Percentiles rank a stretch among this genome's conserved stretches.
phyloP scores from a whole-genome alignment of 805 yeast genomes.

The Candida pseudofarinosa region DNA sequence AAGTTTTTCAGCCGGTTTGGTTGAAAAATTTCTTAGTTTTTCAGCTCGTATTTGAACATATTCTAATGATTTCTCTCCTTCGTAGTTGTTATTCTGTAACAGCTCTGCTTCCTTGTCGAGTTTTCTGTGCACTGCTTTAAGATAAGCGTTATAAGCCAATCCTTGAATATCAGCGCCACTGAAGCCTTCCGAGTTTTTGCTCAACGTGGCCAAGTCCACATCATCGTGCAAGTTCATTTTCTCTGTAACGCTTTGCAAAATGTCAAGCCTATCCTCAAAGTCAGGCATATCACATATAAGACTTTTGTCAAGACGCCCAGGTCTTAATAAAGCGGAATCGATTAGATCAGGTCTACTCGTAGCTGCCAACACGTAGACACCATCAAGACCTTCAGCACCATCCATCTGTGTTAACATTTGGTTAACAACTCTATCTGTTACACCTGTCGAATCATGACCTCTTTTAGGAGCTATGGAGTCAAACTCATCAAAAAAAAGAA shows the following conservation, averaged over 20 bases:
- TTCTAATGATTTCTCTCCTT: slow-evolving; percentile 23
- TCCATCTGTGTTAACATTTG: slow-evolving; percentile 98
- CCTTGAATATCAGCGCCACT: slow-evolving; percentile 97
- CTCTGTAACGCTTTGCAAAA: slow-evolving; percentile 52
- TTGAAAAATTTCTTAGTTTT: slow-evolving; percentile 20
- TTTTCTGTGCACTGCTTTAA: slow-evolving; percentile 75
- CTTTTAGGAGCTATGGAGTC: slow-evolving; percentile 97
- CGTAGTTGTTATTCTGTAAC: slow-evolving; percentile 20
- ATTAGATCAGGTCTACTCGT: slow-evolving; percentile 94
- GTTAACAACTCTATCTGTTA: slow-evolving; percentile 94
- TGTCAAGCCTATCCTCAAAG: slow-evolving; percentile 66
- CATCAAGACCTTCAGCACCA: slow-evolving; percentile 97
- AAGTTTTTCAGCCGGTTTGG: slow-evolving; percentile 38
- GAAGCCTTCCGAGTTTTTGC: slow-evolving; percentile 63
- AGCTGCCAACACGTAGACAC: slow-evolving; percentile 94
- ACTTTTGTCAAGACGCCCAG: slow-evolving; percentile 93
- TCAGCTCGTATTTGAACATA: slow-evolving; percentile 41
- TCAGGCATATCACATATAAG: slow-evolving; percentile 87
- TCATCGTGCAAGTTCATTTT: slow-evolving; percentile 55
- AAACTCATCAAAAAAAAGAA: slow-evolving; percentile 90
- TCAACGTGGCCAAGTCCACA: slow-evolving; percentile 53
- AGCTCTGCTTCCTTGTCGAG: slow-evolving; percentile 39
- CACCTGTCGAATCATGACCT: slow-evolving; percentile 97
- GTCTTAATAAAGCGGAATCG: slow-evolving; percentile 90
- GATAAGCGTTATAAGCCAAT: slow-evolving; percentile 82